Base-by-base conservation (phyloP, 495 filamentous ascomycete species). In the Xylaria flabelliformis region DNA sequence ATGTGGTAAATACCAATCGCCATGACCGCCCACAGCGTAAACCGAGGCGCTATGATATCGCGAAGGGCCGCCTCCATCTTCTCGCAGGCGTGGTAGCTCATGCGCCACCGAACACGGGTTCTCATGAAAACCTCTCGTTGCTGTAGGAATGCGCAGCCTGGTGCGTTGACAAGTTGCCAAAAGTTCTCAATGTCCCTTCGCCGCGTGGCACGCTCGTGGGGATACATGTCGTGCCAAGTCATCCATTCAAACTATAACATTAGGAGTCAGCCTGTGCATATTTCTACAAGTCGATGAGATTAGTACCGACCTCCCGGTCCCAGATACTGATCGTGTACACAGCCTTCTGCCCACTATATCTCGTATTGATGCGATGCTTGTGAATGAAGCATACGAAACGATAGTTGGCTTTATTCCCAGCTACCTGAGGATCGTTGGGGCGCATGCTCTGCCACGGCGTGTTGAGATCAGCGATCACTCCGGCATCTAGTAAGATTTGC, bases 151-250 rank as follows among this genome's bases (percentile, higher is more conserved):
- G 0, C 2, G 32, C 12, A 17, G 29, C 3, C 29, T 7, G 55
- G 55, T 19, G 9, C 19, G 1, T n/a, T n/a, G 34, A 61, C 32
- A 1, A 4, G 4, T 39, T 39, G 17, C 58, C 58, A 61, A 39
- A 61, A 61, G 32, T 13, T 2, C 32, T 3, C 17, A 1, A 61
- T 32, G 17, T 61, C 34, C 7, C 2, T 29, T 41, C 39, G 58
- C 19, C 58, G 58, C 1, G 15, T 13, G 7, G 2, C 8, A 4
- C 58, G 58, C 10, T 13, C 58, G 6, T 39, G 58, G 32, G 26
- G 58, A 19, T 61, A 61, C 58, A 61, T 61, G 34, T 61, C 58
- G 34, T 61, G 34, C 58, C 58, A 61, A 10, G 6, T 12, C 34
- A 61, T n/a, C 58, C 58, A 61, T 0, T 61, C 32, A 2, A 39